Evolutionary conservation across 768 basidiomycete species (phyloP), one percentile per base, ranked within the genome.

Genomic region (Fibroporia radiculosa): DNA sequence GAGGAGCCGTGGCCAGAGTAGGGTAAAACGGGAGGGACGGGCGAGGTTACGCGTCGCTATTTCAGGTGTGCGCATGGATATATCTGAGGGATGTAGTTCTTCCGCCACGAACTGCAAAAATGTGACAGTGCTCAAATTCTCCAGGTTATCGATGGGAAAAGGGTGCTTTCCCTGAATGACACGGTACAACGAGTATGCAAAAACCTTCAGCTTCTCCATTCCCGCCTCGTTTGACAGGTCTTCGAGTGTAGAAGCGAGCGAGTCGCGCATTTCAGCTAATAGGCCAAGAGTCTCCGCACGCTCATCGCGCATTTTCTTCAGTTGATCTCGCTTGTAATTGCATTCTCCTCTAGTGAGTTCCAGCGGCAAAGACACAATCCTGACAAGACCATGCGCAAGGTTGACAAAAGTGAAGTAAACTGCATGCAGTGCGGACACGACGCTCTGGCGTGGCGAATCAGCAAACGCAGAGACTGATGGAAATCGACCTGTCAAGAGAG

Each of bases 1-100:
- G 19, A 97, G 63, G 7, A 93, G 62, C 23, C 75, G 80, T 1
- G 93, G 92, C 93, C 95, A 97, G 19, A 84, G 47, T 6, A 81
- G 75, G 1, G 79, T 76, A 13, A 88, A 58, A 3, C 74, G 67
- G 2, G 79, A 77, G 0, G 95, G 95, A 13, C 85, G 78, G 16
- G 68, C 62, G 37, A 95, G 76, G 31, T 48, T 34, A 19, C 59
- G 64, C 4, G 56, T 56, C 4, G 14, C 48, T 37, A 73, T 22
- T 14, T 49, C 50, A 1, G 48, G 43, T 4, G 36, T 35, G 31
- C 52, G 54, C 16, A 49, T 28, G 6, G 54, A 44, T 1, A 37
- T 34, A 32, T 51, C 48, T 16, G 44, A 44, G 1, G 53, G 54
- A 2, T 50, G 43, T n/a, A 48, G 44, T 16, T 27, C 14, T 27